Evolutionary conservation across 805 yeast species (phyloP).

Genomic region (Kurtzmaniella cleridarum): DNA sequence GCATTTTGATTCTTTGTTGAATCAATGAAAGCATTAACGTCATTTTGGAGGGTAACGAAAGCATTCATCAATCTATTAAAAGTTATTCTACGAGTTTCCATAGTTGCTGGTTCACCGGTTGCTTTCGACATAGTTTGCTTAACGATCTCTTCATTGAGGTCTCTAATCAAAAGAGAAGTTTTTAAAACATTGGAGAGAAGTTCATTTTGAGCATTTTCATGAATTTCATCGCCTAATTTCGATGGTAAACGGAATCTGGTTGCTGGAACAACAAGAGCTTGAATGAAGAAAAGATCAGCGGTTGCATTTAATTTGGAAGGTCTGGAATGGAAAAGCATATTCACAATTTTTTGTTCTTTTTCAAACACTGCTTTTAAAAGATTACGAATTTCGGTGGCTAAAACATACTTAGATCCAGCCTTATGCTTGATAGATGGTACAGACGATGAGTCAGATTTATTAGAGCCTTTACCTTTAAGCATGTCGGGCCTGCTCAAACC

Average conservation of each 20-base stretch:
- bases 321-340: slow-evolving; percentile 75
- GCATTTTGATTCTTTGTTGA: slow-evolving; percentile 80
- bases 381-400: slow-evolving; percentile 83
- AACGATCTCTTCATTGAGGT: slow-evolving; percentile 73
- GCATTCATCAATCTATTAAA: slow-evolving; percentile 93
- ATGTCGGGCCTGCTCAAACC: slow-evolving; percentile 72
- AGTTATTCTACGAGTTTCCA: slow-evolving; percentile 67
- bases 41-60: slow-evolving; percentile 91
- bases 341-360: slow-evolving; percentile 63
- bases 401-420: slow-evolving; percentile 76
- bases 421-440: slow-evolving; percentile 53
- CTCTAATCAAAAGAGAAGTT: slow-evolving; percentile 78
- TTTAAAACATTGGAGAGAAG: slow-evolving; percentile 73
- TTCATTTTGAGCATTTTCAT: slow-evolving; percentile 92
- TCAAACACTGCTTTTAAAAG: slow-evolving; percentile 70
- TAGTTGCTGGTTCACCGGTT: slow-evolving; percentile 38
- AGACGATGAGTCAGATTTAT: neutral
- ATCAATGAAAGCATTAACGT: slow-evolving; percentile 90
- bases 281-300: slow-evolving; percentile 87
- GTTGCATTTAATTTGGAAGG: slow-evolving; percentile 49
- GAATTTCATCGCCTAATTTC: slow-evolving; percentile 92
- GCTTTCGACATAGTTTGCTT: slow-evolving; percentile 36
- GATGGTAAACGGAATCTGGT: slow-evolving; percentile 97
- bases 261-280: slow-evolving; percentile 88
- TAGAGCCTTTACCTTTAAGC: slow-evolving; percentile 33